phyloP scores from a whole-genome alignment of 73 alveolate genomes.

The Uronychia binucleata region DNA sequence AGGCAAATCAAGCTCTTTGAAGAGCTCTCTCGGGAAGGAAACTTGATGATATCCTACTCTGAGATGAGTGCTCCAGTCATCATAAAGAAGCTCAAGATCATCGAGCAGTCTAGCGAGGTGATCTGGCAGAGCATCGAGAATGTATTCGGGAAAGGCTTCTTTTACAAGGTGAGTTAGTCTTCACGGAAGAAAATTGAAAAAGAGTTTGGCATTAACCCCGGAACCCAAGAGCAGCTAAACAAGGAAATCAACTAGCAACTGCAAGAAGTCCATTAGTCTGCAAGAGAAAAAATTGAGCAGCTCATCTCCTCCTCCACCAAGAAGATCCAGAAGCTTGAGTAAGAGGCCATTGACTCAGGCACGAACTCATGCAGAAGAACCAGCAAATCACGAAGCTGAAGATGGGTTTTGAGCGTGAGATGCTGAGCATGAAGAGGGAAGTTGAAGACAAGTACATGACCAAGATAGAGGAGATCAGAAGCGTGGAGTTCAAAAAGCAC shows the following conservation, averaged over 20 bases:
- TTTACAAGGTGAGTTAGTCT: slow-evolving; percentile 9
- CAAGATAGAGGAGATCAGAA: slow-evolving; percentile 7
- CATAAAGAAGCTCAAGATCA: slow-evolving; percentile 7
- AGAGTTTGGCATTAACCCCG: slow-evolving; percentile 34
- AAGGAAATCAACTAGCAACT: background rate
- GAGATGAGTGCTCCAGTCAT: slow-evolving; percentile 10
- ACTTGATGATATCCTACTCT: slow-evolving; percentile 5
- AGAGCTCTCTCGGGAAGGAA: slow-evolving; percentile 13
- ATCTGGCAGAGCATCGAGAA: slow-evolving; percentile 34
- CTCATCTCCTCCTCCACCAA: background rate
- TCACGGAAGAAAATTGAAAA: background rate
- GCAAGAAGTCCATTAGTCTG: background rate
- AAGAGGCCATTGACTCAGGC: background rate
- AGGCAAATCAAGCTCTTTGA: slow-evolving; percentile 19
- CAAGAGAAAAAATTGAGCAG: background rate
- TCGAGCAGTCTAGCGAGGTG: slow-evolving; percentile 1
- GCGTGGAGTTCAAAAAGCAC: slow-evolving; percentile 23
- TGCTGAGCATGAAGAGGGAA: background rate
- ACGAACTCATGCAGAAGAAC: background rate
- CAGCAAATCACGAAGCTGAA: background rate
- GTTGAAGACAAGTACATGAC: background rate
- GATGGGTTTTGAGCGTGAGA: background rate
- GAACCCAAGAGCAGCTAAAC: slow-evolving; percentile 11
- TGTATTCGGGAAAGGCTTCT: slow-evolving; percentile 24
- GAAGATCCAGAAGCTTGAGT: background rate